A percentile compares a stretch with the other conserved stretches of the same genome.
phyloP scores from a whole-genome alignment of 345 rosid genomes.

The Moringa oleifera region DNA sequence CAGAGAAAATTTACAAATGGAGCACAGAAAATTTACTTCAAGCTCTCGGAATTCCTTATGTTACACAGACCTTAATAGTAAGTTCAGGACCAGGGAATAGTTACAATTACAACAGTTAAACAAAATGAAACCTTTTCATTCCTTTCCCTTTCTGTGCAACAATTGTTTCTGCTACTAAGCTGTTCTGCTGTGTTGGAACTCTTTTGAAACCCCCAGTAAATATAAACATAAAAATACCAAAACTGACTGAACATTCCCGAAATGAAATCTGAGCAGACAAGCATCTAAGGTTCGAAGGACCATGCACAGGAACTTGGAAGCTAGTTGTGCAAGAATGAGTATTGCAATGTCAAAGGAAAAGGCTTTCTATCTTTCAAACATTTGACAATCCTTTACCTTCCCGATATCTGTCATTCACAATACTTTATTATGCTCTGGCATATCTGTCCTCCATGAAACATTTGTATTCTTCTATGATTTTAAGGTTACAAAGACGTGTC shows the following conservation, averaged over 20 bases:
- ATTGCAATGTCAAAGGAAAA: not conserved
- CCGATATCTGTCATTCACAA: too few relatives aligned
- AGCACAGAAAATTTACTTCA: not conserved
- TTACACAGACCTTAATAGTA: not conserved
- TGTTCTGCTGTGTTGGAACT: not conserved
- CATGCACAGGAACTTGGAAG: not conserved
- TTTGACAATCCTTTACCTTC: too few relatives aligned
- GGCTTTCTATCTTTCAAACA: too few relatives aligned
- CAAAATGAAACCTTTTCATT: too few relatives aligned
- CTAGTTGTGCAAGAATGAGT: too few relatives aligned
- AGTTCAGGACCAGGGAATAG: slow-evolving; percentile 1
- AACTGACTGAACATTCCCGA: not conserved
- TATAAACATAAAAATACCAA: not conserved
- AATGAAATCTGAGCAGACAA: not conserved
- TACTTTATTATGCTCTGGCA: too few relatives aligned
- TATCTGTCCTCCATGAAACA: not conserved
- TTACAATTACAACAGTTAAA: not conserved
- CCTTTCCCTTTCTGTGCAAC: not conserved
- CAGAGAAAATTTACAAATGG: slow-evolving; percentile 2
- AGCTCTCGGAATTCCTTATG: not conserved
- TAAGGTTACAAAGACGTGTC: slow-evolving; percentile 34
- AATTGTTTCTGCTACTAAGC: not conserved
- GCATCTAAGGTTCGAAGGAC: not conserved
- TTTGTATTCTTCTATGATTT: slow-evolving; percentile 3
- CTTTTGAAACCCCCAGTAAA: not conserved